Evolutionary conservation across 106 monocot genomes (phyloP), one percentile per base, ranked within the genome.

Genomic region (Hemerocallis citrina): DNA sequence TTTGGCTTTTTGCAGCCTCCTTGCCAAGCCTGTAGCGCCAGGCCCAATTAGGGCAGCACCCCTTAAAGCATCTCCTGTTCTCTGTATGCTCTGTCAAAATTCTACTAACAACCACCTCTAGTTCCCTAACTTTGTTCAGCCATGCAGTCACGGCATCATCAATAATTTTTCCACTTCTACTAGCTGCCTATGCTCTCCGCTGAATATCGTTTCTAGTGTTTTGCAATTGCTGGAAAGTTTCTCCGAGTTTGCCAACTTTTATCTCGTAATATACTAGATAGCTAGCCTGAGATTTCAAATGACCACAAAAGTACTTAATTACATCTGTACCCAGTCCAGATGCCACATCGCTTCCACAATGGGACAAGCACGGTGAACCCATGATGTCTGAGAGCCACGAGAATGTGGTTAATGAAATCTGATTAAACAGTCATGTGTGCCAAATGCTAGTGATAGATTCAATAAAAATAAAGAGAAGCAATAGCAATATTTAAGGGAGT

Each of bases 71-170:
- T 55, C 33, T 46, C 23, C 35, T 64, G 31, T 57, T 44, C 34
- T 57, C 43, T 48, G 5, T 54, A 45, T 41, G 15, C 21, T 62
- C 60, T 14, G n/a, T 19, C 23, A 35, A 35, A 34, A 67, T 59
- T 8, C 7, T 41, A 6, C 21, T 15, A 23, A 49, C 55, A 13
- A 14, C 8, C 7, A 15, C 21, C 17, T 74, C 67, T 42, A 74
- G 32, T 15, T 50, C 28, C 8, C 5, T 17, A 15, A 66, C 65
- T 29, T 66, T 50, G 13, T 34, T n/a, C 30, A 73, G n/a, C 73
- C 73, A 73, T 16, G 21, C 27, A 36, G 8, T 58, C 41, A 57
- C 66, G 11, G 27, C 56, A 33, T 73, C 57, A 25, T 57, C 57
- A 7, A 66, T 34, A 1, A 58, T 46, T 35, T 66, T 38, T 19